These are phyloP conservation scores for Cordyceps sp. DNA, from an alignment of 2,329 filamentous ascomycete species.

Conservation along the genomic window DNA sequence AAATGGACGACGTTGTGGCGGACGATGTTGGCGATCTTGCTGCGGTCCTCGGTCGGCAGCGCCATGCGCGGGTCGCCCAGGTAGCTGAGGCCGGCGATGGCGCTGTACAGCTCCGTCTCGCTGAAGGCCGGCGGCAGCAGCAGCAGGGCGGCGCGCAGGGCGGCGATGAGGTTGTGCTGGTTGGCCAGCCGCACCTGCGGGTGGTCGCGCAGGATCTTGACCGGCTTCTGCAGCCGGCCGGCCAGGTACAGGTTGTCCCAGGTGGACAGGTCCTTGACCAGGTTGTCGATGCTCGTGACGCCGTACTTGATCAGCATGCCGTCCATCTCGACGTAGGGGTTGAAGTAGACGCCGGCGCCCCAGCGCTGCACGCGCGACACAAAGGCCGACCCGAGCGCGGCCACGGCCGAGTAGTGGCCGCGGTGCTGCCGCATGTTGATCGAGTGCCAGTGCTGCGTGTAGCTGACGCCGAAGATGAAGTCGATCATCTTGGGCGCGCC, in stretches of 20 bases:
- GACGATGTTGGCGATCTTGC: constrained; percentile 90
- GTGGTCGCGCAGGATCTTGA: constrained; percentile 93
- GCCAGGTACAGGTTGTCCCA: constrained; percentile 97
- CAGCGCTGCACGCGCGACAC: constrained; percentile 80
- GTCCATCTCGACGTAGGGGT: constrained; percentile 86
- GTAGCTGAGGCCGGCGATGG: constrained; percentile 85
- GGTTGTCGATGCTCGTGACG: constrained; percentile 82
- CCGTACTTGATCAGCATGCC: constrained; percentile 96
- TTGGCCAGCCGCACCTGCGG: constrained; percentile 84
- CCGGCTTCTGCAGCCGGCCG: constrained; percentile 87
- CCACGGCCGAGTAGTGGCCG: constrained; percentile 80
- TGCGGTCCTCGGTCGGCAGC: constrained; percentile 74
- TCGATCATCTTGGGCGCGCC: constrained; percentile 93
- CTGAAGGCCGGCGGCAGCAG: constrained; percentile 73
- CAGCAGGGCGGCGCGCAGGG: constrained; percentile 74
- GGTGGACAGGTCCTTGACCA: constrained; percentile 70
- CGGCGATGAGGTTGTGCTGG: constrained; percentile 87
- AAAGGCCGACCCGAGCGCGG: constrained; percentile 66
- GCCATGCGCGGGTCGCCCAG: constrained; percentile 94
- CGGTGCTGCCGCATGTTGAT: constrained; percentile 80
- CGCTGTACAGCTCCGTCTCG: constrained; percentile 75
- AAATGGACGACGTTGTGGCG: constrained; percentile 83
- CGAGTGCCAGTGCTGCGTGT: constrained; percentile 93
- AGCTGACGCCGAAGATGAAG: constrained; percentile 90
- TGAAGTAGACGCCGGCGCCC: constrained; percentile 94